A percentile compares a stretch with the other conserved stretches of the same genome.
Evolutionary conservation across 2,329 filamentous ascomycete species (phyloP).

Genomic region (Neocatenulostroma microsporum): DNA sequence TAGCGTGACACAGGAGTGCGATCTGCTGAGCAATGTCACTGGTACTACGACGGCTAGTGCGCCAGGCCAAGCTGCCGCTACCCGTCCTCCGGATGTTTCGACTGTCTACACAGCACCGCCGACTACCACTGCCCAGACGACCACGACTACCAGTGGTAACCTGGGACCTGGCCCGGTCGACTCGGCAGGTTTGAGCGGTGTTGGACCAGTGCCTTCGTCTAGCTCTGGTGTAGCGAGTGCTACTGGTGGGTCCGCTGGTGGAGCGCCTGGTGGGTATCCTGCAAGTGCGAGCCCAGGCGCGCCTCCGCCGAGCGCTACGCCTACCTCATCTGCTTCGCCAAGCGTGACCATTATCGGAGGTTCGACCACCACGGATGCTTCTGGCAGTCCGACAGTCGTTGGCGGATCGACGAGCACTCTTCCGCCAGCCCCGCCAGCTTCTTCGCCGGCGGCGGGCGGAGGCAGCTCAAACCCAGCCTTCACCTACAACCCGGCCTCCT

Average conservation of each 20-base stretch:
- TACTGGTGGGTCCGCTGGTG: neutral
- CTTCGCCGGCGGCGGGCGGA: too few relatives aligned
- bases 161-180: neutral
- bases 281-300: neutral
- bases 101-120: slow-evolving; percentile 13
- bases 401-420: too few relatives aligned
- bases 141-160: slow-evolving; percentile 1
- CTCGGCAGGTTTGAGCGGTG: neutral
- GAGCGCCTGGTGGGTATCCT: neutral
- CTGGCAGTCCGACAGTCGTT: too few relatives aligned
- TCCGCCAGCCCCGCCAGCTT: too few relatives aligned
- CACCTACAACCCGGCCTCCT: too few relatives aligned
- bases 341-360: neutral
- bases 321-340: neutral
- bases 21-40: slow-evolving; percentile 17
- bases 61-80: slow-evolving; percentile 7
- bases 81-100: slow-evolving; percentile 11
- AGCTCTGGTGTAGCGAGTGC: neutral
- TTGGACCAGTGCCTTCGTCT: neutral
- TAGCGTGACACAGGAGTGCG: slow-evolving; percentile 14
- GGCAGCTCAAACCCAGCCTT: too few relatives aligned
- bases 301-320: neutral
- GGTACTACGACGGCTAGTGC: slow-evolving; percentile 17
- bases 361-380: neutral
- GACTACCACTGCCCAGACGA: slow-evolving; percentile 5